Percentiles rank a stretch among this genome's conserved stretches.
Evolutionary conservation across 768 basidiomycete species (phyloP).

Genomic region (Scleroderma citrinum): DNA sequence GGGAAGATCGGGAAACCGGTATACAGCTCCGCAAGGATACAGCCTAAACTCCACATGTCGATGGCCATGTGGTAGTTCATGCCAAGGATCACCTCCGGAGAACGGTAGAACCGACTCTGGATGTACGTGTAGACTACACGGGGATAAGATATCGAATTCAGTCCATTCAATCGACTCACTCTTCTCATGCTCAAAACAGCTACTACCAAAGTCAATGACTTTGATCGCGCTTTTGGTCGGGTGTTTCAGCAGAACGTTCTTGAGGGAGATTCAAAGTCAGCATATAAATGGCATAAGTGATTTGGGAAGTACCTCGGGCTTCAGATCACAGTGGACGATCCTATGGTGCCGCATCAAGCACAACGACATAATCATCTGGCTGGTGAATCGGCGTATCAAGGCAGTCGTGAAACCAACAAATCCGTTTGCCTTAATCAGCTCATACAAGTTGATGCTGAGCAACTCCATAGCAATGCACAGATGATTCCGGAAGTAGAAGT

Average conservation of each 20-base stretch:
- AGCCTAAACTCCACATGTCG: conserved; percentile 99
- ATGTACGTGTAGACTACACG: conserved; percentile 94
- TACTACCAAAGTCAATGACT: conserved; percentile 98
- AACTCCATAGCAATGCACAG: conserved; percentile 98
- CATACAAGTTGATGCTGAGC: conserved; percentile 97
- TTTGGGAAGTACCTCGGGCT: conserved; percentile 74
- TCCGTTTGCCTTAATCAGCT: conserved; percentile 97
- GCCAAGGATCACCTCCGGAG: conserved; percentile 97
- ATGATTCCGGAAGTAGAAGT: conserved; percentile 97
- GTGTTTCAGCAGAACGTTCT: conserved; percentile 94
- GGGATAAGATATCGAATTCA: conserved; percentile 5
- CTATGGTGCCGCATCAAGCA: conserved; percentile 94
- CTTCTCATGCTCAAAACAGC: conserved; percentile 97
- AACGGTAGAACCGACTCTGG: conserved; percentile 99
- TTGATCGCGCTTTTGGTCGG: conserved; percentile 96
- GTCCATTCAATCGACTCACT: conserved; percentile 48
- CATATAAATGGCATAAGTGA: background rate
- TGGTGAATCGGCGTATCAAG: conserved; percentile 92
- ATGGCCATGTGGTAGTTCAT: conserved; percentile 99
- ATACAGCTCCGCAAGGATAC: conserved; percentile 94
- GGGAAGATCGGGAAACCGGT: conserved; percentile 99
- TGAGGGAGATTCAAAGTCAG: conserved; percentile 6
- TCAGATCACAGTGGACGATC: conserved; percentile 97
- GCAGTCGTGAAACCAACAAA: conserved; percentile 97
- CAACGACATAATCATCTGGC: conserved; percentile 89